Conservation (phyloP, 2,329 filamentous ascomycete genomes). For the Sporothrix globosa region DNA sequence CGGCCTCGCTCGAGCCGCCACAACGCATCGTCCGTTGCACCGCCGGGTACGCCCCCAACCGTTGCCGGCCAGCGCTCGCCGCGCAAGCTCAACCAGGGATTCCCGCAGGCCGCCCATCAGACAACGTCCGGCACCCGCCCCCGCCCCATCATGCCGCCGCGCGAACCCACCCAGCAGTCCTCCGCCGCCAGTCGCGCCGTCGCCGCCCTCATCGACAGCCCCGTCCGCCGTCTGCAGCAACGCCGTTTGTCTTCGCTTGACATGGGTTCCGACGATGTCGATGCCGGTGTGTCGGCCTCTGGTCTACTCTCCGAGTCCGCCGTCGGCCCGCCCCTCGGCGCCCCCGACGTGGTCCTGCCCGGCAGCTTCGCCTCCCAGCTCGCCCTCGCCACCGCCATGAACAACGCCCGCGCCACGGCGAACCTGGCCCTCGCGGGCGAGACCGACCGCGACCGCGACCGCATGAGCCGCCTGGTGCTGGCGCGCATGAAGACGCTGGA, state of each 20-base stretch:
- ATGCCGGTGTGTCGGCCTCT: background rate
- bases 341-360: constrained; percentile 57
- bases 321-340: constrained; percentile 48
- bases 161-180: constrained; percentile 58
- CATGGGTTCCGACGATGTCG: constrained; percentile 58
- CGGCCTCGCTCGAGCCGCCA: constrained; percentile 48
- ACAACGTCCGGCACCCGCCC: constrained; percentile 48
- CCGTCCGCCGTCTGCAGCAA: constrained; percentile 46
- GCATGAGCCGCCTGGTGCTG: constrained; percentile 79
- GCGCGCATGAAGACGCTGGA: constrained; percentile 92
- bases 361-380: constrained; percentile 82
- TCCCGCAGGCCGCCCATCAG: constrained; percentile 39
- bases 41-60: constrained; percentile 38
- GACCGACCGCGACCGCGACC: constrained; percentile 59
- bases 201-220: constrained; percentile 51
- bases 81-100: constrained; percentile 47
- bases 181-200: constrained; percentile 57
- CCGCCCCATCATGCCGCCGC: constrained; percentile 59
- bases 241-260: constrained; percentile 67
- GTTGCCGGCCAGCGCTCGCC: constrained; percentile 50
- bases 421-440: constrained; percentile 39
- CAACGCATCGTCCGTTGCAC: constrained; percentile 47
- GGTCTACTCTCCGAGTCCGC: constrained; percentile 62
- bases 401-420: constrained; percentile 39
- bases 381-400: constrained; percentile 68